A percentile compares a stretch with the other conserved stretches of the same genome.
Evolutionary conservation across 306 rosid species (phyloP).

Genomic region (Alnus rubra): DNA sequence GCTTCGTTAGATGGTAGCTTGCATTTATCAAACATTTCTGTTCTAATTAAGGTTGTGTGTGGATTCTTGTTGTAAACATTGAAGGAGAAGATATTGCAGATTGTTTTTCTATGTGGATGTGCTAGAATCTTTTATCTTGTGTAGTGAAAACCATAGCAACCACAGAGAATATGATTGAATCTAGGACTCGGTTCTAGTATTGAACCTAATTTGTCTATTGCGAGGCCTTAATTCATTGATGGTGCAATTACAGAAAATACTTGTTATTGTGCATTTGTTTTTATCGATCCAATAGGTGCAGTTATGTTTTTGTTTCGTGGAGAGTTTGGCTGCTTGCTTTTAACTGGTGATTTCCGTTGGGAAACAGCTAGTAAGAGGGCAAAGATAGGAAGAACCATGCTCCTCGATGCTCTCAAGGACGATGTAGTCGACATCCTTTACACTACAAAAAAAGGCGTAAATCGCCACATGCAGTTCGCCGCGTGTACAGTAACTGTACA

Average conservation of each 20-base stretch:
- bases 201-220: not conserved
- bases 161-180: not conserved
- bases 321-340: no score
- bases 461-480: no score
- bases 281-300: constrained; percentile 40
- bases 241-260: not conserved
- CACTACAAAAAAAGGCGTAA: no score
- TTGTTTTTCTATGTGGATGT: not conserved
- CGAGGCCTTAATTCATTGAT: no score
- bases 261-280: not conserved
- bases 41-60: not conserved
- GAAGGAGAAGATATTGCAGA: not conserved
- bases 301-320: not conserved
- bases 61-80: not conserved
- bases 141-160: not conserved
- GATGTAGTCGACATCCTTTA: no score
- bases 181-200: not conserved
- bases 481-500: no score
- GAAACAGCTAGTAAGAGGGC: no score
- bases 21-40: not conserved
- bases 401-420: no score
- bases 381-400: no score
- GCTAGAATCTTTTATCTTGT: not conserved
- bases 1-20: no score
- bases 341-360: no score